A percentile compares a stretch with the other conserved stretches of the same genome.
These are phyloP conservation scores for Botrytis elliptica DNA, from an alignment of 2,329 filamentous ascomycete species.

Conservation along the genomic window DNA sequence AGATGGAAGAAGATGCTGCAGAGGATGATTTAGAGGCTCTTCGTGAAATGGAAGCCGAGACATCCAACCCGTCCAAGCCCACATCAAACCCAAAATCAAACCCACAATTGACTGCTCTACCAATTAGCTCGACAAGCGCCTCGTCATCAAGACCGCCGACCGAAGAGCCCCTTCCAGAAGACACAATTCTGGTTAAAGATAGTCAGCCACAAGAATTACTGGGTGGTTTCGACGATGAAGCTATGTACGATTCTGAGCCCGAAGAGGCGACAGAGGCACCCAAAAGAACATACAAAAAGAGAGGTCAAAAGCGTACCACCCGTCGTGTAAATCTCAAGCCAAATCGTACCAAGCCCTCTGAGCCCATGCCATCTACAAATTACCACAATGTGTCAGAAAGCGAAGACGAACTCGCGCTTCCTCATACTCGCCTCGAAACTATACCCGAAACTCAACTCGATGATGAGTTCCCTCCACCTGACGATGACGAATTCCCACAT, in stretches of 20 bases:
- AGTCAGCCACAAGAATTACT: slow-evolving; percentile 45
- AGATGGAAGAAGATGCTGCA: slow-evolving; percentile 65
- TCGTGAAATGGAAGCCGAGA: slow-evolving; percentile 63
- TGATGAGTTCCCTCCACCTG: slow-evolving; percentile 14
- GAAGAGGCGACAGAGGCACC: slow-evolving; percentile 42
- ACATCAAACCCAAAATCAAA: slow-evolving; percentile 23
- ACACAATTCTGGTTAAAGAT: slow-evolving; percentile 47
- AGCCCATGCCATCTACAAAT: slow-evolving; percentile 32
- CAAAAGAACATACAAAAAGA: slow-evolving; percentile 73
- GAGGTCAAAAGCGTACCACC: slow-evolving; percentile 78
- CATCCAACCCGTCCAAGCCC: slow-evolving; percentile 20
- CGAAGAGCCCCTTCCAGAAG: slow-evolving; percentile 31
- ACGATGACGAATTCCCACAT: slow-evolving; percentile 1
- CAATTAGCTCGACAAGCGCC: slow-evolving; percentile 24
- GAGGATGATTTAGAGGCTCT: slow-evolving; percentile 75
- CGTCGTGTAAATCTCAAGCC: slow-evolving; percentile 64
- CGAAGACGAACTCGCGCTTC: slow-evolving; percentile 39
- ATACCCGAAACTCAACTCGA: slow-evolving; percentile 33
- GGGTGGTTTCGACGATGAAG: slow-evolving; percentile 64
- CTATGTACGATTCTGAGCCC: slow-evolving; percentile 53
- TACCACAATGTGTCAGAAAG: slow-evolving; percentile 41
- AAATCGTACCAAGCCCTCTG: slow-evolving; percentile 49
- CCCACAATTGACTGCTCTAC: slow-evolving; percentile 26
- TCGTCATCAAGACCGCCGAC: neutral
- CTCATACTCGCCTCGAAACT: slow-evolving; percentile 20